Conservation (phyloP, 2,329 filamentous ascomycete genomes). For the Alternaria sp. region DNA sequence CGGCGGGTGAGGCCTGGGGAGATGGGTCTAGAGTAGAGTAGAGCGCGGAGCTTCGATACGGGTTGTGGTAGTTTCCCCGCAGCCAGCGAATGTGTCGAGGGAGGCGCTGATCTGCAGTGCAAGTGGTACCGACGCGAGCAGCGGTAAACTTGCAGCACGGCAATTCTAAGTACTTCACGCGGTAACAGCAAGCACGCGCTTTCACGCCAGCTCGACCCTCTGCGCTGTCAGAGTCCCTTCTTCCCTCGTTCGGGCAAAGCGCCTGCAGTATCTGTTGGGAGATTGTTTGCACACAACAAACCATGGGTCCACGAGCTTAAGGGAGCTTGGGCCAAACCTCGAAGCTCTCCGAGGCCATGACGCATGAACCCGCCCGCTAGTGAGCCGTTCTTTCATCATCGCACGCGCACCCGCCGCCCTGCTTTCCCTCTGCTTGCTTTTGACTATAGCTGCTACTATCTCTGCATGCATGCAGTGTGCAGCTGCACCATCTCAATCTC, state of each 20-base stretch:
- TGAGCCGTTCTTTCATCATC: conserved; percentile 13
- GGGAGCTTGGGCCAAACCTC: conserved; percentile 19
- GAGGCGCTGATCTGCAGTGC: conserved; percentile 28
- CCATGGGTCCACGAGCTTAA: conserved; percentile 8
- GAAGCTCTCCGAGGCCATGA: conserved; percentile 11
- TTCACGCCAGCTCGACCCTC: background rate
- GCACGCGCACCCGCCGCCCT: conserved; percentile 2
- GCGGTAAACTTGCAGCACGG: conserved; percentile 29
- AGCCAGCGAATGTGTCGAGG: conserved; percentile 24
- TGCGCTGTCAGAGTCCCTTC: background rate
- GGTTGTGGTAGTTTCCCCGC: conserved; percentile 35
- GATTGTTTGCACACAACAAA: conserved; percentile 19
- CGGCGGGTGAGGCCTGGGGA: background rate
- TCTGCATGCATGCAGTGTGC: background rate
- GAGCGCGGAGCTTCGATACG: conserved; percentile 12
- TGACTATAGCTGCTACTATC: background rate
- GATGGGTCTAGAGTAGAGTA: background rate
- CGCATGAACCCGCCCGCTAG: conserved; percentile 10
- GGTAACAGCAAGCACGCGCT: background rate
- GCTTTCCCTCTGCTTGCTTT: background rate
- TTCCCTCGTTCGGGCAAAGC: background rate
- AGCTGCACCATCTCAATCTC: background rate
- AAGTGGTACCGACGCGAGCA: conserved; percentile 25
- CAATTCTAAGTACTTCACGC: background rate
- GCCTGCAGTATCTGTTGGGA: conserved; percentile 21